Evolutionary conservation across 306 rosid species (phyloP).

Genomic region (Rosa chinensis): DNA sequence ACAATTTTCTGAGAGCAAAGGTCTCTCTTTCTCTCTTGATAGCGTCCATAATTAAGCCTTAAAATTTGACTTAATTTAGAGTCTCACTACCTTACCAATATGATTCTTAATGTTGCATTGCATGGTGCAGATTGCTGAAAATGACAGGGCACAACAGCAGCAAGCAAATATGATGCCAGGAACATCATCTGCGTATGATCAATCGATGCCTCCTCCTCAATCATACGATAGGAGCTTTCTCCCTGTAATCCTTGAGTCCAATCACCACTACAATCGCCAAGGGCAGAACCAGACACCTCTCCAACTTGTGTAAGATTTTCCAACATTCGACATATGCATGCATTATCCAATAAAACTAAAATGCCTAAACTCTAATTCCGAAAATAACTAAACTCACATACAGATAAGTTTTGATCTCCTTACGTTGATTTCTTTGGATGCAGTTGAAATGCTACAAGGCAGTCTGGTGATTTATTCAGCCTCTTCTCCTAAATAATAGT

Average conservation of each 20-base stretch:
- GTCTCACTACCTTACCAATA: neutral
- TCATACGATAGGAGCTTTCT: slow-evolving; percentile 57
- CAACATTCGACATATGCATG: neutral
- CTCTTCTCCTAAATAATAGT: neutral
- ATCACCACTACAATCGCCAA: slow-evolving; percentile 56
- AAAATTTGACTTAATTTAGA: neutral
- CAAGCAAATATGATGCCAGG: slow-evolving; percentile 53
- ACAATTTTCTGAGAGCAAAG: slow-evolving; percentile 83
- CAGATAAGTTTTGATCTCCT: neutral
- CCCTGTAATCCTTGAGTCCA: slow-evolving; percentile 51
- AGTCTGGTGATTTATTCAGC: neutral
- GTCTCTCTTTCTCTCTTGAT: slow-evolving; percentile 34
- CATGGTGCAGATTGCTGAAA: slow-evolving; percentile 68
- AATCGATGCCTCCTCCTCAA: slow-evolving; percentile 46
- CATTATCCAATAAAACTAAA: neutral
- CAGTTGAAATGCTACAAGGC: slow-evolving; percentile 24
- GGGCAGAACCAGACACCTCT: slow-evolving; percentile 69
- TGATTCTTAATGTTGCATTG: neutral
- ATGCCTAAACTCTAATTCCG: neutral
- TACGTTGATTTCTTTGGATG: slow-evolving; percentile 10
- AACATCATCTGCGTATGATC: slow-evolving; percentile 31
- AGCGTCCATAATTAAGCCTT: neutral
- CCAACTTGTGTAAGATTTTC: slow-evolving; percentile 66
- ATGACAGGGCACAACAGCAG: slow-evolving; percentile 64
- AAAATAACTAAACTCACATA: neutral